Percentiles rank a stretch among this genome's conserved stretches.
Evolutionary conservation across 257 asterid genomes (phyloP).

Genomic region (Solanum chilense): DNA sequence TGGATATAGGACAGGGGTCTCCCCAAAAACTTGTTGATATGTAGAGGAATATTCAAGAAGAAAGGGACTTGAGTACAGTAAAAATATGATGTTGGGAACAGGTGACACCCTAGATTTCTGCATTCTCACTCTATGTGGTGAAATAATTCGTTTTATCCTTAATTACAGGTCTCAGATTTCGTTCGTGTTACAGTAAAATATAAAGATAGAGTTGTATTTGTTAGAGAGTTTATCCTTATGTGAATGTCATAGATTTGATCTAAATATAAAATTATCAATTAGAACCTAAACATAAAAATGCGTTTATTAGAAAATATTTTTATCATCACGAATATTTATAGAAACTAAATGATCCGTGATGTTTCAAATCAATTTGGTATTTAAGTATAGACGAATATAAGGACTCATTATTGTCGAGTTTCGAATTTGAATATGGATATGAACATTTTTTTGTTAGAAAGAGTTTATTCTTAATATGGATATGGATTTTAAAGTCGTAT

Average conservation of each 20-base stretch:
- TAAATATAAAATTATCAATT: too few species aligned
- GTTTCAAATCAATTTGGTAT: not conserved
- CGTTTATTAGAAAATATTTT: too few species aligned
- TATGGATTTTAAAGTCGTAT: not conserved
- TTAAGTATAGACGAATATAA: not conserved
- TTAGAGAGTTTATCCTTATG: too few species aligned
- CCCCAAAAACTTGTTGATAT: not conserved
- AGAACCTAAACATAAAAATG: accelerated
- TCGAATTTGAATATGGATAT: too few species aligned
- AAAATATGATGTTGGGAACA: not conserved
- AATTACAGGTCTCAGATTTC: not conserved
- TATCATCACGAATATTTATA: too few species aligned
- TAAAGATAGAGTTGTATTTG: too few species aligned
- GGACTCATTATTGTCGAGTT: not conserved
- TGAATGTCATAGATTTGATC: accelerated
- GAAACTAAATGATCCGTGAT: too few species aligned
- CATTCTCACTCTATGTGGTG: not conserved
- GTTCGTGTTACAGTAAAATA: accelerated
- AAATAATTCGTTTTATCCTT: not conserved
- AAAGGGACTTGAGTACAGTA: conserved; percentile 15
- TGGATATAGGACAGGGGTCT: not conserved
- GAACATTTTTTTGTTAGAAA: too few species aligned
- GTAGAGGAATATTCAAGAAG: not conserved
- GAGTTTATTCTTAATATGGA: too few species aligned
- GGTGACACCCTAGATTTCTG: not conserved